phyloP scores from a whole-genome alignment of 2,329 filamentous ascomycete species.

The Exophiala calicioides region DNA sequence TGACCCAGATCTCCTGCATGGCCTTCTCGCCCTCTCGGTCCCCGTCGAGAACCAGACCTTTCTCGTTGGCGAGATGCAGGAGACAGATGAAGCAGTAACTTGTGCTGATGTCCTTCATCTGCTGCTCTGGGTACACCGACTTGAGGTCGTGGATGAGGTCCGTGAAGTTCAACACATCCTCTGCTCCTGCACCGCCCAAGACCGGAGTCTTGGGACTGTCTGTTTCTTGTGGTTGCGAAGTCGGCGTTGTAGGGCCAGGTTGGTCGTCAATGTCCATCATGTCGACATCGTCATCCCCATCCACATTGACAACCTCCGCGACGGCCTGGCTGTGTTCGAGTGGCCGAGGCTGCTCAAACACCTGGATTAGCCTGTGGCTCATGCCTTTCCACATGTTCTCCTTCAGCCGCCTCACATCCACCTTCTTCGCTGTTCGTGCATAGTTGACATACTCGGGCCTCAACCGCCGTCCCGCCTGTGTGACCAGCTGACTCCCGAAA shows the following conservation, averaged over 20 bases:
- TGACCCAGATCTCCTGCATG: conserved; percentile 44
- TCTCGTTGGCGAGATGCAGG: conserved; percentile 88
- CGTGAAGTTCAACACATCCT: conserved; percentile 79
- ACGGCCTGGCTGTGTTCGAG: too few relatives aligned
- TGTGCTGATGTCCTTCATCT: conserved; percentile 92
- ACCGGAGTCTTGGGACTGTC: conserved; percentile 38
- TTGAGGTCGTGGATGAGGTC: conserved; percentile 87
- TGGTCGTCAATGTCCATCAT: conserved; percentile 32
- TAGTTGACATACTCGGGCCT: conserved; percentile 68
- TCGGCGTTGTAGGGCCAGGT: conserved; percentile 18
- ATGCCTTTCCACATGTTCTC: conserved; percentile 67
- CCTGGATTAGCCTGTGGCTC: conserved; percentile 46
- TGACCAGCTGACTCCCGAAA: conserved; percentile 64
- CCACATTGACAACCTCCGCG: too few relatives aligned
- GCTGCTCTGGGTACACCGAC: conserved; percentile 77
- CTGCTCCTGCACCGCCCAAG: too few relatives aligned
- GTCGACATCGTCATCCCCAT: conserved; percentile 29
- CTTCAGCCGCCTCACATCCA: conserved; percentile 64
- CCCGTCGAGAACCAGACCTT: conserved; percentile 76
- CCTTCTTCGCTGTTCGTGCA: conserved; percentile 66
- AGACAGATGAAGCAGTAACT: conserved; percentile 91
- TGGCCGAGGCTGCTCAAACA: conserved; percentile 36
- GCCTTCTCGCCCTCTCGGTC: conserved; percentile 45
- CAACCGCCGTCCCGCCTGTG: conserved; percentile 58
- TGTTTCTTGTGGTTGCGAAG: conserved; percentile 39